These are phyloP conservation scores for Ophiostoma novo-ulmi DNA, from an alignment of 2,329 filamentous ascomycete genomes.

Conservation along the genomic window DNA sequence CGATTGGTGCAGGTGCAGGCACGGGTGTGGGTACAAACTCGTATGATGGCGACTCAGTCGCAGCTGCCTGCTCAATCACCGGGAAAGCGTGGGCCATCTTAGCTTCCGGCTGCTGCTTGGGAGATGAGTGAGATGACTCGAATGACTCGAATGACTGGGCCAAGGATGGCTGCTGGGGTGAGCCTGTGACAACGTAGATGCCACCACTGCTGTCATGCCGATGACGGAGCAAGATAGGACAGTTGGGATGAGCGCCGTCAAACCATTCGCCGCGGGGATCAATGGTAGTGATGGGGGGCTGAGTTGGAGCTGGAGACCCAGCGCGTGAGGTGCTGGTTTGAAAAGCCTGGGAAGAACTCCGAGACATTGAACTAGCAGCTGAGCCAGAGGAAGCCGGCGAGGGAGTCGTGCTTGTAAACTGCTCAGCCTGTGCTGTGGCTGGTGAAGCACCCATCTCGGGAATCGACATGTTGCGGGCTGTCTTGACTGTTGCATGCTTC, in stretches of 20 bases:
- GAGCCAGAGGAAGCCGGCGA: background rate
- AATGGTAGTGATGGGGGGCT: background rate
- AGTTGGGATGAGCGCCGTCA: constrained; percentile 15
- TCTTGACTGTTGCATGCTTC: background rate
- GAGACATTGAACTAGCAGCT: background rate
- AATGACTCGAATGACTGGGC: background rate
- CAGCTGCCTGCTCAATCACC: background rate
- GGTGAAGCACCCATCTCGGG: background rate
- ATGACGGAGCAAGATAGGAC: constrained; percentile 15
- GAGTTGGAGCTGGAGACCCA: background rate
- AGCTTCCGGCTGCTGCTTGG: background rate
- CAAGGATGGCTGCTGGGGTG: background rate
- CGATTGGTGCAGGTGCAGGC: background rate
- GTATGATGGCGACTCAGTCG: background rate
- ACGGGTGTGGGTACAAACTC: background rate
- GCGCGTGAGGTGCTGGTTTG: background rate
- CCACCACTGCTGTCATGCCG: constrained; percentile 21
- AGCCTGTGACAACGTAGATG: constrained; percentile 15
- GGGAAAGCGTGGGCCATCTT: background rate
- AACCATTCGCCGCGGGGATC: constrained; percentile 19
- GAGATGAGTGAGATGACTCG: background rate
- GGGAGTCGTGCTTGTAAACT: background rate
- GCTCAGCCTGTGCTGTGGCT: background rate
- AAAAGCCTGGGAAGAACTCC: background rate
- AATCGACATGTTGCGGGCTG: background rate